Conservation (phyloP, 140 eudicot genomes). For the Erigeron philadelphicus region DNA sequence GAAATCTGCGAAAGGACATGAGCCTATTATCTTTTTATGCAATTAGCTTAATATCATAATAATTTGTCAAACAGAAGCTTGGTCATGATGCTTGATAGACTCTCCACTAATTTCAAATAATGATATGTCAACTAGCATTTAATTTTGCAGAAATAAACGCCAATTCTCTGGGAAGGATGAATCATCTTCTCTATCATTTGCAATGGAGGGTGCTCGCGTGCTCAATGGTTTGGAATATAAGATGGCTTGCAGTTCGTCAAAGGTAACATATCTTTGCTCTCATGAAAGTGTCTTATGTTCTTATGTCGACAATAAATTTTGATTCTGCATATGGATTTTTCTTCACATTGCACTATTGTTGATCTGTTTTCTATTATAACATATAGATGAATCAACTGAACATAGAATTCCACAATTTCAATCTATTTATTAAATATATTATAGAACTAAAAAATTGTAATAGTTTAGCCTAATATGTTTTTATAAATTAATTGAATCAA, state of each 20-base stretch:
- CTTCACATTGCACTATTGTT: too few relatives aligned
- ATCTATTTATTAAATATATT: too few relatives aligned
- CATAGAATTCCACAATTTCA: too few relatives aligned
- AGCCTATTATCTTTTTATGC: neutral
- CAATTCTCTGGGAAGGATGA: slow-evolving; percentile 52
- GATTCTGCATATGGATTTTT: neutral
- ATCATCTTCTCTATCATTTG: slow-evolving; percentile 39
- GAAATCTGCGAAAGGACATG: too few relatives aligned
- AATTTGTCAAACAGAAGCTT: too few relatives aligned
- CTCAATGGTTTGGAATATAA: slow-evolving; percentile 90
- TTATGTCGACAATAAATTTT: neutral
- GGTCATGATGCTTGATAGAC: neutral
- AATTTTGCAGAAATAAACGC: slow-evolving; percentile 53
- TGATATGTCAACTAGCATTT: neutral
- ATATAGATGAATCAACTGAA: too few relatives aligned
- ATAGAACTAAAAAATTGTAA: too few relatives aligned
- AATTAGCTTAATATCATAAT: neutral
- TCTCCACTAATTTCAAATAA: neutral
- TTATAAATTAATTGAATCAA: too few relatives aligned
- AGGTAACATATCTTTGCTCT: slow-evolving; percentile 42
- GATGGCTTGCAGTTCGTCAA: slow-evolving; percentile 75
- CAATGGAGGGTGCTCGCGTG: slow-evolving; percentile 63
- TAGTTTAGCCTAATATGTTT: too few relatives aligned
- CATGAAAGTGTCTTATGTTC: neutral
- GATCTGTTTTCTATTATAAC: too few relatives aligned